These are phyloP conservation scores for Neofusicoccum parvum DNA, from an alignment of 2,329 filamentous ascomycete species.

Conservation along the genomic window DNA sequence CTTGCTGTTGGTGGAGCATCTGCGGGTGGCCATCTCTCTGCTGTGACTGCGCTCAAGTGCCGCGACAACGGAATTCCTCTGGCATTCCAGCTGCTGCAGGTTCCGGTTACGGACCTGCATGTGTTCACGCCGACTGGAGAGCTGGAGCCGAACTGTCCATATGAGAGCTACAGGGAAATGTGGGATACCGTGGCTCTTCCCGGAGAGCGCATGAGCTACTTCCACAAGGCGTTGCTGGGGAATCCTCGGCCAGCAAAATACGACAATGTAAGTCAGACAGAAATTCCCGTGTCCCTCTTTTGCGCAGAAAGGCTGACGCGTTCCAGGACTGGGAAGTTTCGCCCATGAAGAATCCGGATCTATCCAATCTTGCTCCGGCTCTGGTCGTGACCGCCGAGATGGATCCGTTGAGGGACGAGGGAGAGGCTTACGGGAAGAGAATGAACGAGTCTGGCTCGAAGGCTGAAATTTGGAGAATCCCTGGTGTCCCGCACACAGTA, in stretches of 20 bases:
- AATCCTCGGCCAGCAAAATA: conserved; percentile 38
- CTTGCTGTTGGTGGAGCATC: conserved; percentile 42
- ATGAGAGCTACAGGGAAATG: conserved; percentile 32
- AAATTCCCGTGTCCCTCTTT: not conserved
- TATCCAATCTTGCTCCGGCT: conserved; percentile 41
- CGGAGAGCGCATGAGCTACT: conserved; percentile 42
- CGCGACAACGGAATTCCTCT: conserved; percentile 41
- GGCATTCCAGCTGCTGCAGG: conserved; percentile 40
- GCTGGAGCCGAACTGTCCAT: conserved; percentile 41
- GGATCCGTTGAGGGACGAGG: conserved; percentile 47
- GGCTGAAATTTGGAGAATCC: conserved; percentile 35
- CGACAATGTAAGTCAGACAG: conserved; percentile 33
- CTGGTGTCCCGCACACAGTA: conserved; percentile 38
- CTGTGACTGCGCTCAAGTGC: conserved; percentile 43
- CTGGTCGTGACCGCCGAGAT: conserved; percentile 45
- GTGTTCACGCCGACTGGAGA: conserved; percentile 39
- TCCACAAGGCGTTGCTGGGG: conserved; percentile 43
- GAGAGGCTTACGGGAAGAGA: conserved; percentile 42
- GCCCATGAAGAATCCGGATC: conserved; percentile 41
- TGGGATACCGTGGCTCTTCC: conserved; percentile 38
- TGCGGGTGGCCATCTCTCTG: conserved; percentile 44
- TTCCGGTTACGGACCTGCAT: conserved; percentile 42
- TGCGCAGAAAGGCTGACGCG: not conserved
- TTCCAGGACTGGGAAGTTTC: conserved; percentile 46
- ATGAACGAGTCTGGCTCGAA: conserved; percentile 38